Evolutionary conservation across 441 rosid genomes (phyloP).

Genomic region (Gossypium schwendimanii): DNA sequence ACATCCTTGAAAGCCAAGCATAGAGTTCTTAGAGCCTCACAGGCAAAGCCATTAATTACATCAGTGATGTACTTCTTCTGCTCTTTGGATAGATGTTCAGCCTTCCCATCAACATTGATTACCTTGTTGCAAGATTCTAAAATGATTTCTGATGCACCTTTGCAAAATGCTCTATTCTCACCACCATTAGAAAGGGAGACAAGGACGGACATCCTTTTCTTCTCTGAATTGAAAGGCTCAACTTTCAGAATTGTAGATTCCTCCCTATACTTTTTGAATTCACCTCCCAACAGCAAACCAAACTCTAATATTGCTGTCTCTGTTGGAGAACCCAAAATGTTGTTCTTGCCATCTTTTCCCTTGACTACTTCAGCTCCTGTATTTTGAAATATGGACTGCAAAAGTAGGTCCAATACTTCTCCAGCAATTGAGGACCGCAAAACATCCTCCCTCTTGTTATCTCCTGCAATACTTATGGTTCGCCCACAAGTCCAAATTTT

Average conservation of each 20-base stretch:
- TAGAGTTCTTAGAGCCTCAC: conserved; percentile 40
- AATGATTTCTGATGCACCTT: conserved; percentile 47
- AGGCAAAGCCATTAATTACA: conserved; percentile 32
- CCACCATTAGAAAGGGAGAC: conserved; percentile 25
- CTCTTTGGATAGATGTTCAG: conserved; percentile 28
- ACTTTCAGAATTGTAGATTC: conserved; percentile 17
- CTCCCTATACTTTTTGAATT: conserved; percentile 29
- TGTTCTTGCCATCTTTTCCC: conserved; percentile 45
- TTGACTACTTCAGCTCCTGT: conserved; percentile 50
- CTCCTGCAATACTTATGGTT: conserved; percentile 19
- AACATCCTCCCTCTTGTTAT: conserved; percentile 14
- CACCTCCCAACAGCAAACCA: conserved; percentile 55
- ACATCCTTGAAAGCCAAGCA: conserved; percentile 49
- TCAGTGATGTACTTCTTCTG: conserved; percentile 20
- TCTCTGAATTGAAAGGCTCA: conserved; percentile 47
- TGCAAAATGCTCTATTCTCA: conserved; percentile 2
- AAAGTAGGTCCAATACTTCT: conserved; percentile 29
- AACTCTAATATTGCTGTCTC: conserved; percentile 59
- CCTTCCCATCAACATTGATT: conserved; percentile 30
- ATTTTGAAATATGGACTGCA: conserved; percentile 56
- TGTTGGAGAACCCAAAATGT: conserved; percentile 56
- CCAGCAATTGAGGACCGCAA: conserved; percentile 27
- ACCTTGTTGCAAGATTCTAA: conserved; percentile 37
- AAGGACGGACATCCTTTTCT: conserved; percentile 60
- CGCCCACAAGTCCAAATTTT: conserved; percentile 40